Evolutionary conservation across 177 flowering plant genomes (phyloP).

Genomic region (Vitis hybrid): DNA sequence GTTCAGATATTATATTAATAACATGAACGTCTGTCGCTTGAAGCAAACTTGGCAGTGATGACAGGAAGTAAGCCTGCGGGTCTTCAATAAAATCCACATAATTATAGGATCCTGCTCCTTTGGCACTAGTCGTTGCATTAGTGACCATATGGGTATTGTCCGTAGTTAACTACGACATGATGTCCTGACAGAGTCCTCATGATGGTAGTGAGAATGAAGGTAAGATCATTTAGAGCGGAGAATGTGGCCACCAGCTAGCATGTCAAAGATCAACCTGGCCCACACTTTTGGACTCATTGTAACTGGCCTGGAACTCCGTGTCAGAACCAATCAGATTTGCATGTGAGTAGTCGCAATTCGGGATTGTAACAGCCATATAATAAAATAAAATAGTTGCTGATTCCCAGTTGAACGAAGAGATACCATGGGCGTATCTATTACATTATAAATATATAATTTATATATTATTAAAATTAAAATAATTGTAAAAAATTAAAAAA

Average conservation of each 20-base stretch:
- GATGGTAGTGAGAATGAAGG: conserved; percentile 70
- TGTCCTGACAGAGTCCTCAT: conserved; percentile 96
- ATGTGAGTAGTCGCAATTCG: conserved; percentile 31
- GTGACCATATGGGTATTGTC: conserved; percentile 88
- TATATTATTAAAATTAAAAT: too few relatives aligned
- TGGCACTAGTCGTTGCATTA: conserved; percentile 77
- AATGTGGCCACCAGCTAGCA: conserved; percentile 39
- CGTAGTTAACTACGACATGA: conserved; percentile 91
- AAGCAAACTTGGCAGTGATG: conserved; percentile 64
- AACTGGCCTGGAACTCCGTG: conserved; percentile 40
- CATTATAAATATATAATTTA: too few relatives aligned
- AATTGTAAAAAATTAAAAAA: too few relatives aligned
- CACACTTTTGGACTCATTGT: conserved; percentile 25
- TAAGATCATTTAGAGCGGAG: conserved; percentile 34
- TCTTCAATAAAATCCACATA: conserved; percentile 51
- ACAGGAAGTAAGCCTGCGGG: conserved; percentile 73
- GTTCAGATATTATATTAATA: conserved; percentile 85
- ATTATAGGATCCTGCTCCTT: conserved; percentile 66
- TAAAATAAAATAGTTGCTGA: too few relatives aligned
- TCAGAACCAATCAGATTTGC: conserved; percentile 17
- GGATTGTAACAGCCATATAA: conserved; percentile 25
- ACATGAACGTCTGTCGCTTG: conserved; percentile 84
- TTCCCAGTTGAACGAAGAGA: too few relatives aligned
- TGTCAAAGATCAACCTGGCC: conserved; percentile 38
- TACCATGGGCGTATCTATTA: too few relatives aligned